Evolutionary conservation across 2,329 filamentous ascomycete genomes (phyloP), one percentile per base, ranked within the genome.

Genomic region (Lasiodiplodia sp.): DNA sequence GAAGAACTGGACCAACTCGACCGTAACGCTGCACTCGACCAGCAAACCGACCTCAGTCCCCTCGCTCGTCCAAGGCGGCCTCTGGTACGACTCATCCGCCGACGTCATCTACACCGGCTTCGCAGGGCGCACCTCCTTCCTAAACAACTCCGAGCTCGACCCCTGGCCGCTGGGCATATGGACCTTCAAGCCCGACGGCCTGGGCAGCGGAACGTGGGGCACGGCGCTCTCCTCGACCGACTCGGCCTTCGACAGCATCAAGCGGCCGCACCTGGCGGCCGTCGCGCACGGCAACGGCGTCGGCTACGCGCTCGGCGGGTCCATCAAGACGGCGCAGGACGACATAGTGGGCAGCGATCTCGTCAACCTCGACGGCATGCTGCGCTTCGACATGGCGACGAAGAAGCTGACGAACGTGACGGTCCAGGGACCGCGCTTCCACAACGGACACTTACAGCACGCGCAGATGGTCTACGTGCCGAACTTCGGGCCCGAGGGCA

Each of bases 271-370:
- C 53, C 40, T 49, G 18, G 52, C 60, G 21, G 66, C 66, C 8
- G 25, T 70, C 51, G 63, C 69, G 21, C 37, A 52, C 28, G 57
- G 69, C 47, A 53, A 69, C 44, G 67, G 68, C 38, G 52, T 49
- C 18, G 69, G 69, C 16, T 70, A 69, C 67, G 66, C 63, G 5
- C 67, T 70, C 7, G 69, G 69, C 18, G 69, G 69, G 0, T 62
- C 53, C 28, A 49, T 47, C n/a, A 51, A 47, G 25, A 66, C 53
- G 34, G 52, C 58, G 53, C 21, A 47, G 21, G 68, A 55, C 57
- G 57, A 23, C 21, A 34, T 55, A 16, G 44, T 37, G 18, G 34
- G 34, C 21, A 11, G 49, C 23, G 44, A 25, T 14, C 25, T 66
- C 18, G 28, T 68, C 7, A 28, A 40, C 31, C 6, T 70, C 23